These are phyloP conservation scores for Coemansia sp. DNA, from an alignment of 192 early-diverging fungal species.

Conservation along the genomic window DNA sequence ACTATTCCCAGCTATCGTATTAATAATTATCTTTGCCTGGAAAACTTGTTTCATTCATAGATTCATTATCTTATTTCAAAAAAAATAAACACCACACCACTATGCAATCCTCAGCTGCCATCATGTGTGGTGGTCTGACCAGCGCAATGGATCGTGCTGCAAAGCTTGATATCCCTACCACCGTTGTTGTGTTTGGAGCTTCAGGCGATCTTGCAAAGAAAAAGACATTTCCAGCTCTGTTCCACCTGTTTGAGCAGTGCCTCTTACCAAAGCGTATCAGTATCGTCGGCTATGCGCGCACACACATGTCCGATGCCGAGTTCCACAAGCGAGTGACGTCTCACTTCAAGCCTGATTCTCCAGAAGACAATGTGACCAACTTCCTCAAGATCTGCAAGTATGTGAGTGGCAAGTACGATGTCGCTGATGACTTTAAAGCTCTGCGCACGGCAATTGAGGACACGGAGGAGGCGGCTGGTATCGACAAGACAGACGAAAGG, in stretches of 20 bases:
- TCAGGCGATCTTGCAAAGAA: constrained; percentile 96
- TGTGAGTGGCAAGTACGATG: constrained; percentile 81
- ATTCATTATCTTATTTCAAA: too few relatives aligned
- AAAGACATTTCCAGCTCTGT: constrained; percentile 95
- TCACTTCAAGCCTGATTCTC: constrained; percentile 45
- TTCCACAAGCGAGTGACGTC: constrained; percentile 75
- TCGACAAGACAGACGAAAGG: constrained; percentile 21
- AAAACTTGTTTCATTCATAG: too few relatives aligned
- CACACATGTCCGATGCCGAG: constrained; percentile 69
- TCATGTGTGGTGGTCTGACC: constrained; percentile 6
- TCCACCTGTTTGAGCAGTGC: constrained; percentile 79
- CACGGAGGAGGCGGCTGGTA: constrained; percentile 51
- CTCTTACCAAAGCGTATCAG: constrained; percentile 72
- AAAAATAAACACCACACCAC: neutral
- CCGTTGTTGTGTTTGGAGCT: constrained; percentile 74
- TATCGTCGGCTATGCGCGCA: constrained; percentile 93
- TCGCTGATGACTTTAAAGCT: constrained; percentile 65
- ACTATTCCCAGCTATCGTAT: neutral
- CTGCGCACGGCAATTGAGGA: constrained; percentile 64
- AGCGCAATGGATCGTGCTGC: constrained; percentile 41
- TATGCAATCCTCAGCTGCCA: neutral
- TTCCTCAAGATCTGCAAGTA: constrained; percentile 80
- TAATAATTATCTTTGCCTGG: neutral
- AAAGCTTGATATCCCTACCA: constrained; percentile 37
- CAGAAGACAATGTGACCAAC: constrained; percentile 36